phyloP scores from a whole-genome alignment of 1,284 basidiomycete species.

The Papiliotrema terrestris region DNA sequence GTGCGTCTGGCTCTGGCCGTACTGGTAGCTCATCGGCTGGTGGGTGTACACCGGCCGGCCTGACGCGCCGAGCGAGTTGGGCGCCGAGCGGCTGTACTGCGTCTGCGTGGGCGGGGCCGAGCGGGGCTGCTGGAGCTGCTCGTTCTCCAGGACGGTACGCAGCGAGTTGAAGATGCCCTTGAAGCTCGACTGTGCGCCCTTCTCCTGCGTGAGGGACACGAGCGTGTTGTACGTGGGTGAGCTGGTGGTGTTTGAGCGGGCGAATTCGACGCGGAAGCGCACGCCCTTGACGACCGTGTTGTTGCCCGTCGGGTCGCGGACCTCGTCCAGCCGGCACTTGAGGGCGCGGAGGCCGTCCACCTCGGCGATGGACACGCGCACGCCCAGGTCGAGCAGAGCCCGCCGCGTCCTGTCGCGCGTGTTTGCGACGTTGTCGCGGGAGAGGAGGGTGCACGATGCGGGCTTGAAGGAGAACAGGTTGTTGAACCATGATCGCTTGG shows the following conservation, averaged over 20 bases:
- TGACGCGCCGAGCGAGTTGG: slow-evolving; percentile 24
- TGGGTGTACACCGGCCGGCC: too few species aligned
- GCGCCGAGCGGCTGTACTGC: slow-evolving; percentile 22
- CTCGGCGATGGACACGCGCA: slow-evolving; percentile 35
- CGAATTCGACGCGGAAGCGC: slow-evolving; percentile 46
- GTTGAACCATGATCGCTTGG: slow-evolving; percentile 78
- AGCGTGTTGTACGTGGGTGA: slow-evolving; percentile 32
- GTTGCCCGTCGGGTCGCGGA: slow-evolving; percentile 20
- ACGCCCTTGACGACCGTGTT: slow-evolving; percentile 34
- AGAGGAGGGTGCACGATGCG: slow-evolving; percentile 54
- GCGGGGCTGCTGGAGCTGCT: slow-evolving; percentile 1
- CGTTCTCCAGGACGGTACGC: slow-evolving; percentile 19
- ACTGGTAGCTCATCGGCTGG: too few species aligned
- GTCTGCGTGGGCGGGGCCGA: slow-evolving; percentile 23
- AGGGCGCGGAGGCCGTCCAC: slow-evolving; percentile 40
- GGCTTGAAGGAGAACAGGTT: slow-evolving; percentile 85
- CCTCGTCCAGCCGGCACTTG: slow-evolving; percentile 40
- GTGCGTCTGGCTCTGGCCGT: too few species aligned
- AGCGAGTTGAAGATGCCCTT: slow-evolving; percentile 28
- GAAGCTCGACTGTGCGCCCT: slow-evolving; percentile 48
- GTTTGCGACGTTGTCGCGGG: slow-evolving; percentile 39
- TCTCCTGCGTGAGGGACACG: slow-evolving; percentile 44
- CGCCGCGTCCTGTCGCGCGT: slow-evolving; percentile 34
- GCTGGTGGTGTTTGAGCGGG: slow-evolving; percentile 26
- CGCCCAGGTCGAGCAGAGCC: slow-evolving; percentile 29